Evolutionary conservation across 306 rosid genomes (phyloP), one percentile per base, ranked within the genome.

Genomic region (Sesbania bispinosa): DNA sequence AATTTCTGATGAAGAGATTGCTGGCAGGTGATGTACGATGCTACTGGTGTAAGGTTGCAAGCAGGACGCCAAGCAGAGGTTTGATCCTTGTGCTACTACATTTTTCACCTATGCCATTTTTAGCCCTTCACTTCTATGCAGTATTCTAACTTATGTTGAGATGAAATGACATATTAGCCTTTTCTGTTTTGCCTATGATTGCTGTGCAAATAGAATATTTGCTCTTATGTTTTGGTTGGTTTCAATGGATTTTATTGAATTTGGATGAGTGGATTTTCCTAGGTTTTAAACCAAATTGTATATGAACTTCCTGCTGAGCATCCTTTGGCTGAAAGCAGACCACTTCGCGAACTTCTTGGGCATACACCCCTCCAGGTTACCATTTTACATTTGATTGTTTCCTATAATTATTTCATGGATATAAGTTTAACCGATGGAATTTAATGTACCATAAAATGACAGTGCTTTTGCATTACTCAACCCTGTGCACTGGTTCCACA

Each of bases 61-160:
- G 96, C 98, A 50, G 96, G 98, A 77, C 96, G 88, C 79, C 98
- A 92, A 88, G 96, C 98, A 62, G 95, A 92, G 98, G 98, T 92
- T 83, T 59, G 80, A 71, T 57, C 29, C 24, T 54, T 73, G 27
- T 11, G 39, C 53, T 36, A 10, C 20, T 68, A 27, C 4, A 23
- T 51, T 46, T 79, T 51, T 39, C 69, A 10, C 13, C 30, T 48
- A 33, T 42, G 26, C 14, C n/a, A n/a, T n/a, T n/a, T n/a, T n/a
- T n/a, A n/a, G n/a, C n/a, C 18, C 18, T 73, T 73, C 18, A 41
- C 19, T 64, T 54, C 41, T 53, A 69, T 36, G 53, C 46, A 39
- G n/a, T 72, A 7, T 67, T 67, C 32, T 48, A 4, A 10, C 36
- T 41, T 14, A 1, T 43, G 32, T 26, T 13, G 47, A 62, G 53